Evolutionary conservation across 805 yeast genomes (phyloP).

Genomic region (Yarrowia sp.): DNA sequence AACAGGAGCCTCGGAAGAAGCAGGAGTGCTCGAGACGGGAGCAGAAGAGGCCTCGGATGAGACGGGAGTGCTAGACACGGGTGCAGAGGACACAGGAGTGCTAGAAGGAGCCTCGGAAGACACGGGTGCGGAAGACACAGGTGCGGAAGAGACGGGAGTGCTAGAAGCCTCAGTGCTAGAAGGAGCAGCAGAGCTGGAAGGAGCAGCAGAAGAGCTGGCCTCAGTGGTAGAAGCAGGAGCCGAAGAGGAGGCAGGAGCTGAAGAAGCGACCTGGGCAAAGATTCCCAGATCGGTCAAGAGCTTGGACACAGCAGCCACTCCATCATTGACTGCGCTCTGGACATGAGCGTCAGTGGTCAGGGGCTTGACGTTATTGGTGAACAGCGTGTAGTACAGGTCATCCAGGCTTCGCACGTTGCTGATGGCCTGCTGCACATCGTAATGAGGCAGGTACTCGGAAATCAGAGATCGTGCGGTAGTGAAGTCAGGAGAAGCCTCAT

Average conservation of each 20-base stretch:
- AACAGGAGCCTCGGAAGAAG: not conserved
- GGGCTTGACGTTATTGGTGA: conserved; percentile 5
- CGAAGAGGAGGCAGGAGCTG: not conserved
- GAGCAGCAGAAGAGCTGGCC: not conserved
- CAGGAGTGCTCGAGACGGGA: not conserved
- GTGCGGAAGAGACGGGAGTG: not conserved
- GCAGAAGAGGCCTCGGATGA: not conserved
- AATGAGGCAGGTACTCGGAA: conserved; percentile 1
- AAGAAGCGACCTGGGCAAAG: not conserved
- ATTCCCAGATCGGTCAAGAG: conserved; percentile 5
- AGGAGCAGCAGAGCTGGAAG: not conserved
- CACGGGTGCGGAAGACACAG: not conserved
- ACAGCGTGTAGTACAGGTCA: not conserved
- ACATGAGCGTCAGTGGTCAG: not conserved
- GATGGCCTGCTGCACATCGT: conserved; percentile 3
- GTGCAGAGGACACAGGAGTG: not conserved
- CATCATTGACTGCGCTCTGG: not conserved
- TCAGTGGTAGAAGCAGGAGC: not conserved
- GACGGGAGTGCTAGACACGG: not conserved
- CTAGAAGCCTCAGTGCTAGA: not conserved
- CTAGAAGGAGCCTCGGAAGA: not conserved
- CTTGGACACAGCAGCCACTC: not conserved
- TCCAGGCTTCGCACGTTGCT: not conserved
- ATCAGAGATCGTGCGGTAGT: not conserved
- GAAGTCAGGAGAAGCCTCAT: conserved; percentile 8